Percentiles rank a stretch among this genome's conserved stretches.
These are phyloP conservation scores for Diutina pseudorugosa DNA, from an alignment of 1,139 yeast species.

Conservation along the genomic window DNA sequence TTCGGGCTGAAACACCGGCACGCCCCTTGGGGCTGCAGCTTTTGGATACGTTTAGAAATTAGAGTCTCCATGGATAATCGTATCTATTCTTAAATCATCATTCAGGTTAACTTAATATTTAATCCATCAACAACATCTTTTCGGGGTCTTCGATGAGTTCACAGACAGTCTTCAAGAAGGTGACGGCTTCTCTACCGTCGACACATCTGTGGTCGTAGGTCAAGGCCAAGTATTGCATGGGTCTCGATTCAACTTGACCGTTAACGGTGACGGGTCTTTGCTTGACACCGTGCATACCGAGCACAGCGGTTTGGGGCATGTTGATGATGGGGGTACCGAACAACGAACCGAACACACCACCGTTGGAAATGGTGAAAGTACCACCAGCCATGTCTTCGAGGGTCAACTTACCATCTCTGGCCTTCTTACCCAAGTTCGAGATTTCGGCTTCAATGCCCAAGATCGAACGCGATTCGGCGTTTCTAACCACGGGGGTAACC, in stretches of 20 bases:
- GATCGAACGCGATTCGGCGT: constrained; percentile 84
- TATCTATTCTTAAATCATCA: neutral
- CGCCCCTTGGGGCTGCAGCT: constrained; percentile 48
- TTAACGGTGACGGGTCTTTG: constrained; percentile 86
- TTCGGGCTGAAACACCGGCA: constrained; percentile 41
- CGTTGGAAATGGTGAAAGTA: constrained; percentile 96
- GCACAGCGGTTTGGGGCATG: constrained; percentile 96
- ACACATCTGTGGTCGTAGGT: constrained; percentile 97
- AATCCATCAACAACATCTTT: constrained; percentile 66
- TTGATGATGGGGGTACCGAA: constrained; percentile 98
- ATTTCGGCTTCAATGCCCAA: constrained; percentile 88
- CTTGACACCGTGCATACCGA: constrained; percentile 96
- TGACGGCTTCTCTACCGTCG: constrained; percentile 98
- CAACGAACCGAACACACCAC: constrained; percentile 97
- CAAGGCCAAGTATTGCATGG: constrained; percentile 99
- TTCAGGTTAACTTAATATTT: neutral
- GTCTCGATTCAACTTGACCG: constrained; percentile 93
- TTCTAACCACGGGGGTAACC: constrained; percentile 96
- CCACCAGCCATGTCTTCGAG: constrained; percentile 99
- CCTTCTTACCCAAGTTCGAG: constrained; percentile 71
- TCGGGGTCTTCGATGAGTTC: constrained; percentile 98
- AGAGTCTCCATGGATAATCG: neutral
- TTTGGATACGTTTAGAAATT: constrained; percentile 41
- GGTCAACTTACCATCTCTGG: constrained; percentile 93
- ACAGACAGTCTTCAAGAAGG: constrained; percentile 89